A percentile compares a stretch with the other conserved stretches of the same genome.
Conservation (phyloP, 306 rosid genomes). For the Heteromeles arbutifolia region DNA sequence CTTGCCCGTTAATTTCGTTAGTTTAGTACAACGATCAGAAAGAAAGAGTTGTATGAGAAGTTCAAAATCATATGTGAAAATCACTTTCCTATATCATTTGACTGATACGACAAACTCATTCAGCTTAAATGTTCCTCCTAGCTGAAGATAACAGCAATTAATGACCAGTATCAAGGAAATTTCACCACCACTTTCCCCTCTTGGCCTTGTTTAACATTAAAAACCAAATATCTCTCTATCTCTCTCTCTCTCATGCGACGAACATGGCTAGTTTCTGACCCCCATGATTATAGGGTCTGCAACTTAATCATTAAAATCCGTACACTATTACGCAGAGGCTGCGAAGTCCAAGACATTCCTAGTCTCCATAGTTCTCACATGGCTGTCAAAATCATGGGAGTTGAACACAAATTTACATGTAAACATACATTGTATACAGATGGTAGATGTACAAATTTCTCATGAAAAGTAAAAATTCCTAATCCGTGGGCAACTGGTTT, state of each 20-base stretch:
- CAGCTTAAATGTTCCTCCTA: background rate
- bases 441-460: background rate
- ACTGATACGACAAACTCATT: background rate
- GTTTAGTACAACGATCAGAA: too few species aligned
- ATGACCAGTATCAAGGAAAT: background rate
- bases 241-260: constrained; percentile 26
- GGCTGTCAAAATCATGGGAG: constrained; percentile 12
- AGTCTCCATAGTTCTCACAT: constrained; percentile 30
- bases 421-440: background rate
- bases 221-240: background rate
- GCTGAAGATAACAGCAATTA: background rate
- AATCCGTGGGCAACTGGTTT: background rate
- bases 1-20: too few species aligned
- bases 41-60: background rate
- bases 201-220: background rate
- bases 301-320: constrained; percentile 28
- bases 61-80: too few species aligned
- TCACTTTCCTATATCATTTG: too few species aligned
- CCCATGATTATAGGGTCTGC: constrained; percentile 52
- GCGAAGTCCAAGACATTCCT: constrained; percentile 41
- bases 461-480: background rate
- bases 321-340: constrained; percentile 33
- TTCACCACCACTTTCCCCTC: background rate
- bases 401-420: background rate
- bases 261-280: constrained; percentile 44